Evolutionary conservation across 257 asterid genomes (phyloP).

Genomic region (Primulina eburnea): DNA sequence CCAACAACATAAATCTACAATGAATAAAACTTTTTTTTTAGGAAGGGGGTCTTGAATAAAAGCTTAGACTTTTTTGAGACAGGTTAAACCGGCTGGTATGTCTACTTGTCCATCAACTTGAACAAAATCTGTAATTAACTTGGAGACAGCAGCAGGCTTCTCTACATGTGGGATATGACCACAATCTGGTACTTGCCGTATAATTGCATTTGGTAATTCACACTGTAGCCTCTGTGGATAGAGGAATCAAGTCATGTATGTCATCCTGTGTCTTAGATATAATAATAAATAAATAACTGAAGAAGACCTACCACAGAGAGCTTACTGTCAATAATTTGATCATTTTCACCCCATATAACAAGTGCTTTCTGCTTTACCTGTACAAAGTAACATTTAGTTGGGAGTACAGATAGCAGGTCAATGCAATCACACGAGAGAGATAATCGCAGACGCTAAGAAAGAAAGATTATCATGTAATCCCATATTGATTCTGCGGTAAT

Average conservation of each 20-base stretch:
- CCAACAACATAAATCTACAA: not conserved
- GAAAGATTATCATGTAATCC: not conserved
- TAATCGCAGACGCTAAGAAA: not conserved
- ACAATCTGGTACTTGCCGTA: conserved; percentile 72
- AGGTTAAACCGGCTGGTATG: conserved; percentile 20
- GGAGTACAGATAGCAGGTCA: not conserved
- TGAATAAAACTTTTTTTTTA: no score
- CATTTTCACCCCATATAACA: conserved; percentile 91
- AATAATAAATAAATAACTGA: conserved; percentile 2
- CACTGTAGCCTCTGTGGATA: conserved; percentile 68
- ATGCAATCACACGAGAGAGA: not conserved
- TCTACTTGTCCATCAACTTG: conserved; percentile 30
- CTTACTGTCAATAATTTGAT: conserved; percentile 75
- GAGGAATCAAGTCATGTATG: conserved; percentile 6
- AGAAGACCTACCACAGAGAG: conserved; percentile 64
- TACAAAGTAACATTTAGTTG: conserved; percentile 11
- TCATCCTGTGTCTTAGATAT: not conserved
- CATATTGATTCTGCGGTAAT: no score
- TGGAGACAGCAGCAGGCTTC: conserved; percentile 69
- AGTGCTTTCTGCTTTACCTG: conserved; percentile 89
- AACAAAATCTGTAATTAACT: conserved; percentile 56
- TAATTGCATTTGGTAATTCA: conserved; percentile 67
- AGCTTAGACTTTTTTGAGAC: conserved; percentile 21
- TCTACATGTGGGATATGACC: conserved; percentile 96
- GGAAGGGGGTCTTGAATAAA: not conserved